Base-by-base conservation (phyloP, 257 asterid genomes). In the Solanum pimpinellifolium region DNA sequence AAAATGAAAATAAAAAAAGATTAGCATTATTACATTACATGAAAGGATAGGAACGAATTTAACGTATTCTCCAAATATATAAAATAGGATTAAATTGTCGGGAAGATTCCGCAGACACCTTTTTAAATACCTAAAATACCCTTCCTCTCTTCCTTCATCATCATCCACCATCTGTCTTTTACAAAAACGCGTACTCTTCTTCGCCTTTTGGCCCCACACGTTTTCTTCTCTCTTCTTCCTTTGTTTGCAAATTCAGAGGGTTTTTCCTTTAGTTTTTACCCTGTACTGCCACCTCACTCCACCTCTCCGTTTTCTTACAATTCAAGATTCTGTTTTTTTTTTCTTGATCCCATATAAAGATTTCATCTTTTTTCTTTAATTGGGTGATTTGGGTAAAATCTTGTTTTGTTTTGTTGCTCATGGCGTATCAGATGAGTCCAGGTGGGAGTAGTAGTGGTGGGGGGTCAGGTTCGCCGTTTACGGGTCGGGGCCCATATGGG, bases 351-450 rank as follows among this genome's bases (percentile, higher is more conserved):
- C 25, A 23, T n/a, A 76, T 23, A 76, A 77, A 77, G 39, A 14
- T 76, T n/a, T 42, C 21, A 42, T 76, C 83, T 42, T 75, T 75
- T 35, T 73, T 37, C 27, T n/a, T 41, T 2, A 41, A 25, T 42
- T 39, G 9, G 59, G 7, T 75, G 56, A 75, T 23, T 44, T 75
- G 60, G 60, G 60, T 52, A 16, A 41, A 52, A 52, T 52, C 65
- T 56, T 56, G 65, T 56, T 52, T 47, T 12, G 18, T 47, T 49
- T 77, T 77, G 83, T 75, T 23, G 13, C 15, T 9, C 42, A 80
- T 80, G 84, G 84, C 68, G 8, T 80, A 80, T 47, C 84, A 80
- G 84, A 80, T 47, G 84, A 80, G 84, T 16, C 84, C 84, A 80
- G 42, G 84, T 80, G 84, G 84, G 31, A 80, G 84, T 29, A 49